Evolutionary conservation across 164 flowering plant genomes (phyloP).

Genomic region (Vitis cinerea): DNA sequence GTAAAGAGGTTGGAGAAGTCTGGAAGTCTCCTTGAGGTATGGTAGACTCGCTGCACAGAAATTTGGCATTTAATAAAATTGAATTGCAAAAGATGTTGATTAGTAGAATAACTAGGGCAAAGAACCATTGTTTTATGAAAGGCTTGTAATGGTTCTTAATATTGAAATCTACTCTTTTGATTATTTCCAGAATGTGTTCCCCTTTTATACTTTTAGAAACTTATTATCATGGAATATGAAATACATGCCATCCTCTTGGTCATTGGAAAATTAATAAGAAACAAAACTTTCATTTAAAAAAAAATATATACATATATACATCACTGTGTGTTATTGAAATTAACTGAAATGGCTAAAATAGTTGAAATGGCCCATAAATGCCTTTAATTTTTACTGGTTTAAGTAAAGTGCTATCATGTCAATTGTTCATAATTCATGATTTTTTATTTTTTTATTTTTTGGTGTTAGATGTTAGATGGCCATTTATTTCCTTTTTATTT

Average conservation of each 20-base stretch:
- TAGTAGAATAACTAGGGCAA: not conserved
- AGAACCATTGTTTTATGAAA: not conserved
- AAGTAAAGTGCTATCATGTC: not conserved
- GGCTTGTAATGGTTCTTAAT: not conserved
- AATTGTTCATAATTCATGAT: not conserved
- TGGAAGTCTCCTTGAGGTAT: slow-evolving; percentile 68
- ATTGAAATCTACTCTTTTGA: too few relatives aligned
- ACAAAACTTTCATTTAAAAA: not conserved
- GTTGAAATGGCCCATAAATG: not conserved
- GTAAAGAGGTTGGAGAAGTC: slow-evolving; percentile 87
- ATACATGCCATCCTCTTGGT: not conserved
- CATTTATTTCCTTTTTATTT: not conserved
- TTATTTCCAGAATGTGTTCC: too few relatives aligned
- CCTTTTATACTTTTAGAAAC: too few relatives aligned
- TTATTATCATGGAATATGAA: slow-evolving; percentile 1
- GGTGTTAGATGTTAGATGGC: not conserved
- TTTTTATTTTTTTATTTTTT: not conserved
- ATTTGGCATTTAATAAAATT: not conserved
- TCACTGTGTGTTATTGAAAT: not conserved
- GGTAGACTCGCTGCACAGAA: not conserved
- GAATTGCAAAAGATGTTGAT: not conserved
- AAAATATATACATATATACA: too few relatives aligned
- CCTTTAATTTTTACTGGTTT: not conserved
- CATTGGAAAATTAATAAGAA: not conserved
- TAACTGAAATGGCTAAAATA: not conserved